Percentiles rank a stretch among this genome's conserved stretches.
Evolutionary conservation across 306 rosid genomes (phyloP).

Genomic region (Sicyos baderoa): DNA sequence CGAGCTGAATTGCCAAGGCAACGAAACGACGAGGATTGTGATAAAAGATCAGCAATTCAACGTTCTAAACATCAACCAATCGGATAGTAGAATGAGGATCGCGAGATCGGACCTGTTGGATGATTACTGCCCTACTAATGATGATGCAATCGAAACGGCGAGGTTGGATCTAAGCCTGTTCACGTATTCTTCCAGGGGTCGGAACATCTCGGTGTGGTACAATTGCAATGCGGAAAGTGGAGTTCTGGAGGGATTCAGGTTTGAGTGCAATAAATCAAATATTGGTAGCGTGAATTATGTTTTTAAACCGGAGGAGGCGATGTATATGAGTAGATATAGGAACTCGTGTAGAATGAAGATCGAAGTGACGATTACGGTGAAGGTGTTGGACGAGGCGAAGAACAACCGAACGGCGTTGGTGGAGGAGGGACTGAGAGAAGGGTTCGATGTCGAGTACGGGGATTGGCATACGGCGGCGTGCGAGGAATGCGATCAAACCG

Average conservation of each 20-base stretch:
- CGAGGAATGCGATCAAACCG: not conserved
- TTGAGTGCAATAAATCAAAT: not conserved
- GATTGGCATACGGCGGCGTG: not conserved
- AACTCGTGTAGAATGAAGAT: not conserved
- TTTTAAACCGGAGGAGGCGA: too few species aligned
- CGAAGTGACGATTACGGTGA: not conserved
- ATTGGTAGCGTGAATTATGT: not conserved
- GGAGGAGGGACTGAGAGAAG: not conserved
- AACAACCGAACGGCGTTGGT: not conserved
- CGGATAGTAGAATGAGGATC: not conserved
- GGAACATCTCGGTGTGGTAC: slow-evolving; percentile 22
- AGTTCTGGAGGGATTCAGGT: too few species aligned
- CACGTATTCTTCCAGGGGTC: not conserved
- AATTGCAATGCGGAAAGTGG: not conserved
- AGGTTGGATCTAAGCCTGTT: not conserved
- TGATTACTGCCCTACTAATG: slow-evolving; percentile 21
- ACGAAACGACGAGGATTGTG: not conserved
- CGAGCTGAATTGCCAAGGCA: not conserved
- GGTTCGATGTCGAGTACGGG: slow-evolving; percentile 1
- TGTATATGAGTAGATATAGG: too few species aligned
- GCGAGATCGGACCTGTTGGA: not conserved
- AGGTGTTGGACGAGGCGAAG: not conserved
- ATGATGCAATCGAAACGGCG: not conserved
- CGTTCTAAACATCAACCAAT: not conserved
- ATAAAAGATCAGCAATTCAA: not conserved